Evolutionary conservation across 2,329 filamentous ascomycete genomes (phyloP), one percentile per base, ranked within the genome.

Genomic region (Calonectria hongkongensis): DNA sequence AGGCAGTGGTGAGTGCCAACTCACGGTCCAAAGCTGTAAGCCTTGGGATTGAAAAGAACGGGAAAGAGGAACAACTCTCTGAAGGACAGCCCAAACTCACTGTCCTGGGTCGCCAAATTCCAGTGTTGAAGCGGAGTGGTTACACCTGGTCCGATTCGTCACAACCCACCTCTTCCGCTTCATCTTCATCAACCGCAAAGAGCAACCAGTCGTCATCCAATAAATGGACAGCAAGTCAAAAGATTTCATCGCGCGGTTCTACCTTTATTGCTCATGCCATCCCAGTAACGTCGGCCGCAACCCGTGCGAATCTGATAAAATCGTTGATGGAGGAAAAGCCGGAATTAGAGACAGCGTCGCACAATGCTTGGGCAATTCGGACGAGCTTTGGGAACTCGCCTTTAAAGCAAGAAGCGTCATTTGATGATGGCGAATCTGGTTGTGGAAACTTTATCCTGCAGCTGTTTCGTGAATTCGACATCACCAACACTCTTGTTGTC

Each of bases 1-100:
- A 98, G 83, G 95, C 94, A 0, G 92, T 97, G 1, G 94, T 97
- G 18, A 96, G 94, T 81, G 92, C 92, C 33, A 97, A 96, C 80
- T 95, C 94, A 73, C 90, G 92, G 75, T 91, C 90, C 43, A 96
- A 96, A 83, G 95, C 95, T 12, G 88, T 92, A 33, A 93, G 90
- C 74, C 84, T 98, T 36, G 95, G 95, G 0, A 86, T 98, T 25
- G 91, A 94, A 74, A 90, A 87, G 64, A 89, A 88, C 45, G 93
- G 92, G 0, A 93, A 94, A 56, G 91, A 94, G 47, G 91, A 94
- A 79, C 92, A 92, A 0, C 94, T 93, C 88, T 93, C 93, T 0
- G 89, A 93, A 71, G 94, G 95, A 0, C 94, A 97, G 82, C 94
- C 95, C 0, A 89, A 89, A 33, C 87, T 96, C 4, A 92, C 84